Evolutionary conservation across 345 rosid genomes (phyloP).

Genomic region (Aquilaria malaccensis): DNA sequence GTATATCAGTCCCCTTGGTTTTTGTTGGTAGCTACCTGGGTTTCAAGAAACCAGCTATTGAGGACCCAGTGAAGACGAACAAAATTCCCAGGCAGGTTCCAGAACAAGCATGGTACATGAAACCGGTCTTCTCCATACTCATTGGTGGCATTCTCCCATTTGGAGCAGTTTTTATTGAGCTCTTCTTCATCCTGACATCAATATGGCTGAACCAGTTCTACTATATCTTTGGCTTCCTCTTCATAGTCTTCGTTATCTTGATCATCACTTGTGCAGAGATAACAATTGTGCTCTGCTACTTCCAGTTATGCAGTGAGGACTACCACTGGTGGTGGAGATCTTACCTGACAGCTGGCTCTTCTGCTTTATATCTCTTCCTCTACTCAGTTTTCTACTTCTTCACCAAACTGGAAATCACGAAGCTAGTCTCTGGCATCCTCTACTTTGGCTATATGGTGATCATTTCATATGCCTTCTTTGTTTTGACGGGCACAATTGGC

Average conservation of each 20-base stretch:
- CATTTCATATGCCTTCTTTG: slow-evolving; percentile 86
- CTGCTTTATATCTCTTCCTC: slow-evolving; percentile 90
- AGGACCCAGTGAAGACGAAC: slow-evolving; percentile 91
- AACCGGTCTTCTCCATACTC: slow-evolving; percentile 81
- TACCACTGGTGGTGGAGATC: slow-evolving; percentile 99
- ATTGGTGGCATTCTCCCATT: slow-evolving; percentile 97
- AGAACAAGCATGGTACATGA: slow-evolving; percentile 98
- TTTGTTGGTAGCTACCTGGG: slow-evolving; percentile 94
- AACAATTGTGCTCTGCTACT: slow-evolving; percentile 89
- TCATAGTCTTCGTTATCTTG: slow-evolving; percentile 81
- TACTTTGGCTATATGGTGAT: slow-evolving; percentile 92
- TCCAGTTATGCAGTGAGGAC: slow-evolving; percentile 96
- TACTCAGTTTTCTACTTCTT: slow-evolving; percentile 95
- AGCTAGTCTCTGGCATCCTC: slow-evolving; percentile 81
- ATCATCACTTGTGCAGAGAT: slow-evolving; percentile 94
- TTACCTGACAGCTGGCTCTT: slow-evolving; percentile 90
- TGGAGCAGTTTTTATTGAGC: slow-evolving; percentile 96
- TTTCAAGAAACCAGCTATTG: slow-evolving; percentile 84
- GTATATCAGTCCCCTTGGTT: slow-evolving; percentile 93
- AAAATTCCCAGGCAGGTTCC: slow-evolving; percentile 93
- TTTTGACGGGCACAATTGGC: slow-evolving; percentile 87
- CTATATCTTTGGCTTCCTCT: slow-evolving; percentile 97
- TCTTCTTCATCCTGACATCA: slow-evolving; percentile 92
- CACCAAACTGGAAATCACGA: slow-evolving; percentile 90
- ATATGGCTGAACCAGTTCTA: slow-evolving; percentile 99